Evolutionary conservation across 78 protist species (phyloP).

Genomic region (Emiliania huxleyi): DNA sequence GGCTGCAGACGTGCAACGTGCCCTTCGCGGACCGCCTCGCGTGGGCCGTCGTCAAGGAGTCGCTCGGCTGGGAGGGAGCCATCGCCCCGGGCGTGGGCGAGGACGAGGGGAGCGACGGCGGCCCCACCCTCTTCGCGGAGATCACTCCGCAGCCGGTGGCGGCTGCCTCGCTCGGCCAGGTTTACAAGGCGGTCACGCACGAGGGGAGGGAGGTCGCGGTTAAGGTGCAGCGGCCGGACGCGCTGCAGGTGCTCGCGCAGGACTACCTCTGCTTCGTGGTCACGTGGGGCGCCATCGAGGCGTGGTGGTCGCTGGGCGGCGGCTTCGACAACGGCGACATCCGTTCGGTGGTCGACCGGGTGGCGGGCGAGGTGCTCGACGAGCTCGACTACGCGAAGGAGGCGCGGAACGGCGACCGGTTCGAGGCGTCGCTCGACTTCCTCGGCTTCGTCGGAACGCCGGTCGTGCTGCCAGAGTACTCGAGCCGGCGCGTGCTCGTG

Average conservation of each 20-base stretch:
- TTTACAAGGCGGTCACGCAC: not conserved
- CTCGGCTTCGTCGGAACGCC: not conserved
- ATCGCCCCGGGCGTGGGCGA: not conserved
- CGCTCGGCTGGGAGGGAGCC: not conserved
- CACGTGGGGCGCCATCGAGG: not conserved
- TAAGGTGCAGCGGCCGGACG: slow-evolving; percentile 18
- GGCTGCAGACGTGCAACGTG: not conserved
- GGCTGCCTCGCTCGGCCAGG: slow-evolving; percentile 8
- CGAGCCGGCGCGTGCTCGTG: not conserved
- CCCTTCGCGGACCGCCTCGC: not conserved
- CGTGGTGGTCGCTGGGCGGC: not conserved
- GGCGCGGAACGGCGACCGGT: not conserved
- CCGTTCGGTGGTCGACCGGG: not conserved
- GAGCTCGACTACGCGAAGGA: slow-evolving; percentile 28
- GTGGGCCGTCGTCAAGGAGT: not conserved
- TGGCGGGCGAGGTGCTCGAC: no score
- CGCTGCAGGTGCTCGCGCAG: not conserved
- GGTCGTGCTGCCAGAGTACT: not conserved
- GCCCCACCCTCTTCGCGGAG: not conserved
- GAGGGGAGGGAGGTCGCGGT: not conserved
- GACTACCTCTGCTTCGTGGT: not conserved
- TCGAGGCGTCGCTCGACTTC: not conserved
- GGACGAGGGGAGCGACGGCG: not conserved
- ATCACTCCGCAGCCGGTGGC: not conserved
- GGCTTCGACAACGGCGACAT: not conserved